phyloP scores from a whole-genome alignment of 2,329 filamentous ascomycete species.

The Exophiala sp. region DNA sequence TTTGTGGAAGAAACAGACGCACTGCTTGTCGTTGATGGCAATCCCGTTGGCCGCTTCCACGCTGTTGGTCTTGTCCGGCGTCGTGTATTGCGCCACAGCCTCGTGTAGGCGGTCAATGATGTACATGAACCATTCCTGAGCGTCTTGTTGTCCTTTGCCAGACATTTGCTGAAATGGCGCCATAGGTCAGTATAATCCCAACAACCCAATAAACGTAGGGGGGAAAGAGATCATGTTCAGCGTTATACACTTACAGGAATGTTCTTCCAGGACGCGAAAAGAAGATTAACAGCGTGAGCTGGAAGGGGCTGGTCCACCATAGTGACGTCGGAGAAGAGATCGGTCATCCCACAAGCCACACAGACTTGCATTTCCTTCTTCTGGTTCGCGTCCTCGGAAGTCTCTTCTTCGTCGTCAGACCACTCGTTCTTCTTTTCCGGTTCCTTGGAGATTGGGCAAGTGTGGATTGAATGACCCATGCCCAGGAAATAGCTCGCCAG shows the following conservation, averaged over 20 bases:
- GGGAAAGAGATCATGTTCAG: neutral
- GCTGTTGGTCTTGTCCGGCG: constrained; percentile 40
- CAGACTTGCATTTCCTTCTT: constrained; percentile 39
- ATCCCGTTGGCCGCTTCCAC: constrained; percentile 30
- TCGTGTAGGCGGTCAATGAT: constrained; percentile 86
- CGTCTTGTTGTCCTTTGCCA: constrained; percentile 92
- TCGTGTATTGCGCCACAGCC: constrained; percentile 52
- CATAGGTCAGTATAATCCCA: neutral
- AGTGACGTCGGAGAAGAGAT: constrained; percentile 59
- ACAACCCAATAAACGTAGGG: neutral
- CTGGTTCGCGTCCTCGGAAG: constrained; percentile 16
- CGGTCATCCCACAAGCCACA: constrained; percentile 56
- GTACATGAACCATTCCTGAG: constrained; percentile 95
- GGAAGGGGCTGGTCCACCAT: constrained; percentile 67
- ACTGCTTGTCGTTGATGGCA: constrained; percentile 39
- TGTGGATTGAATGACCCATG: constrained; percentile 74
- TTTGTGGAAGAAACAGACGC: constrained; percentile 87
- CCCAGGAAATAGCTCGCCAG: constrained; percentile 87
- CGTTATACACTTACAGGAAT: constrained; percentile 54
- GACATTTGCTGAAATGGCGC: constrained; percentile 59
- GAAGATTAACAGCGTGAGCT: constrained; percentile 82
- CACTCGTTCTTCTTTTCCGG: constrained; percentile 28
- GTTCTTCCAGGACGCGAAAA: constrained; percentile 84
- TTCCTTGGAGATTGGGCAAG: constrained; percentile 53
- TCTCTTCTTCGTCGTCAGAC: constrained; percentile 27